phyloP scores from a whole-genome alignment of 2,329 filamentous ascomycete genomes.

The Westerdykella aurantiaca region DNA sequence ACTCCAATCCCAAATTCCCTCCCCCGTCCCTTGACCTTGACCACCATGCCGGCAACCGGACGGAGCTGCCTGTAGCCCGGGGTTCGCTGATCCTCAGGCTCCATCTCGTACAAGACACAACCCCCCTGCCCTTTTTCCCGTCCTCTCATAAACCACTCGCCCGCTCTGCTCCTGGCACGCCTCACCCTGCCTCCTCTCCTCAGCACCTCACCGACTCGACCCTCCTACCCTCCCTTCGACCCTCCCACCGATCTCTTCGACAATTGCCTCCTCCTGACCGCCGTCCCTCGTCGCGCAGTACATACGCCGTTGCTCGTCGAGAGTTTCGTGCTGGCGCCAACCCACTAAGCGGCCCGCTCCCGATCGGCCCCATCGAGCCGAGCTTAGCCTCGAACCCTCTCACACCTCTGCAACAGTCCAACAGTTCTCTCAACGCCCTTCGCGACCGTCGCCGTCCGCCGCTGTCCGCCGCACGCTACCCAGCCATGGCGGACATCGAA shows the following conservation, averaged over 20 bases:
- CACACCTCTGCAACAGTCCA: background rate
- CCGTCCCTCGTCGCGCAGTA: background rate
- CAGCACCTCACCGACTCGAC: background rate
- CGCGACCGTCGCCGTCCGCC: background rate
- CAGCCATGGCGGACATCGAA: conserved; percentile 34
- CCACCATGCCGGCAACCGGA: background rate
- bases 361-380: background rate
- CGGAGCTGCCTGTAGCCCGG: background rate
- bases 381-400: background rate
- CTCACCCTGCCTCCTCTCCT: background rate
- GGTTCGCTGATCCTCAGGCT: background rate
- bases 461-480: conserved; percentile 1
- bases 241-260: background rate
- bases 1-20: no score
- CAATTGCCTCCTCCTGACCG: background rate
- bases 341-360: background rate
- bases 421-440: no score
- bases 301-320: background rate
- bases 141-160: conserved; percentile 1
- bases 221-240: background rate
- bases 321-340: background rate
- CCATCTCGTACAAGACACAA: background rate
- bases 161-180: background rate
- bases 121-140: background rate
- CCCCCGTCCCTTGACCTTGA: no score